Base-by-base conservation (phyloP, 2,329 filamentous ascomycete genomes). In the Ophiostoma australiae region DNA sequence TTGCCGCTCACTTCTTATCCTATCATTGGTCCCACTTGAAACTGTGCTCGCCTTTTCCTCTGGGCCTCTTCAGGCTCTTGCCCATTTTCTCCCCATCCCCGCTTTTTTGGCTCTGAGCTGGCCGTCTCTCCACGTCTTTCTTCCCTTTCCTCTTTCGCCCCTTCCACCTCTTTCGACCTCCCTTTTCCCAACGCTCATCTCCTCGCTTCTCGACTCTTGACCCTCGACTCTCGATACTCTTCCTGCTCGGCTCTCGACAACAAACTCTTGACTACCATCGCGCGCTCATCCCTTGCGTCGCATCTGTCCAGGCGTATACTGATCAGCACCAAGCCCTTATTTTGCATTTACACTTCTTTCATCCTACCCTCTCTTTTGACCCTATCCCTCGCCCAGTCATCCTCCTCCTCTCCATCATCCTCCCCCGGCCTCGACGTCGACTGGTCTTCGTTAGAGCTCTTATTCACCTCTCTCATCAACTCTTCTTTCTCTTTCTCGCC, bases 211-310 rank as follows among this genome's bases (percentile, higher is more conserved):
- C 52, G 20, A 23, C 52, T 31, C 8, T 41, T n/a, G 13, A 13
- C 27, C 33, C 58, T 58, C 52, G 20, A 23, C 52, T 31, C 8
- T 41, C 39, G 39, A n/a, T n/a, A 23, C 20, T 75, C 72, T 73
- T 74, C 33, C 20, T 23, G 27, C 58, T 61, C 58, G 58, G 11
- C 58, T 71, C 72, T 74, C 77, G 75, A 77, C 74, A 77, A 74
- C 74, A 71, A 70, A 10, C 66, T 58, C 15, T 68, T 68, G 61
- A 72, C 74, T 72, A 63, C 39, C 31, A 69, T 37, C 72, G 33
- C 67, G 20, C 66, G n/a, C 61, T 58, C 67, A 67, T 71, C 73
- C 73, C 72, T 74, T 73, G 72, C 73, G 66, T 73, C 44, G 70
- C 52, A 48, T 52, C 48, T 52, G 35, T n/a, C 67, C 63, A 17